Evolutionary conservation across 495 filamentous ascomycete species (phyloP).

Genomic region (Pseudoneurospora amorphoporcata): DNA sequence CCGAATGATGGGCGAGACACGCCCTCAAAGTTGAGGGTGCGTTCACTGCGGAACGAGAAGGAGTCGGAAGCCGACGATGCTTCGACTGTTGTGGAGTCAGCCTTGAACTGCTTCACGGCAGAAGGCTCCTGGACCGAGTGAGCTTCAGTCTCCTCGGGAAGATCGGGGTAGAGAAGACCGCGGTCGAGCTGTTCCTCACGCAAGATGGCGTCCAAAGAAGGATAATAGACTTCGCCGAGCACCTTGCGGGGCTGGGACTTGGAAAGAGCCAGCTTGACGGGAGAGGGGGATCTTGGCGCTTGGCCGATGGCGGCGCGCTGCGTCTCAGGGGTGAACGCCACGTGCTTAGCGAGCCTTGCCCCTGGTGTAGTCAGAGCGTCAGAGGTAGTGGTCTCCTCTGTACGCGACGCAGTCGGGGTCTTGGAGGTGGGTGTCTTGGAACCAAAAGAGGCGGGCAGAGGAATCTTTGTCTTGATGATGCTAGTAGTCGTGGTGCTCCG

Average conservation of each 20-base stretch:
- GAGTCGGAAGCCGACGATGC: constrained; percentile 36
- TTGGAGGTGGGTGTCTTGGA: constrained; percentile 22
- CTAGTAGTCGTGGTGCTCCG: constrained; percentile 27
- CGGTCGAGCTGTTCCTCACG: constrained; percentile 14
- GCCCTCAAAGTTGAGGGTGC: constrained; percentile 40
- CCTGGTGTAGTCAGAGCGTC: constrained; percentile 39
- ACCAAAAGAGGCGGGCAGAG: constrained; percentile 21
- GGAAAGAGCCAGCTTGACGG: constrained; percentile 37
- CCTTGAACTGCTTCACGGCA: constrained; percentile 11
- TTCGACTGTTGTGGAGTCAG: constrained; percentile 2
- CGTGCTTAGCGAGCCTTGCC: constrained; percentile 32
- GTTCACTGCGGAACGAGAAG: constrained; percentile 51
- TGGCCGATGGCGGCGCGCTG: constrained; percentile 25
- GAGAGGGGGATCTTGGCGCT: constrained; percentile 33
- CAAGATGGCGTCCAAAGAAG: constrained; percentile 22
- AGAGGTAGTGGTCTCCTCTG: constrained; percentile 34
- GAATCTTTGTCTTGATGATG: constrained; percentile 29
- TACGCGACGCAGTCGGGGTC: constrained; percentile 24
- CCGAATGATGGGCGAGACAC: constrained; percentile 34
- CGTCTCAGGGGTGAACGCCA: constrained; percentile 38
- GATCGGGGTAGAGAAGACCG: constrained; percentile 35
- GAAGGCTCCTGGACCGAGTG: constrained; percentile 13
- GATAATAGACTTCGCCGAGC: constrained; percentile 25
- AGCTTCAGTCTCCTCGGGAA: constrained; percentile 11
- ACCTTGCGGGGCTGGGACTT: constrained; percentile 17